Conservation (phyloP, 139 green algal species). For the Deuterostichococcus epilithicus region DNA sequence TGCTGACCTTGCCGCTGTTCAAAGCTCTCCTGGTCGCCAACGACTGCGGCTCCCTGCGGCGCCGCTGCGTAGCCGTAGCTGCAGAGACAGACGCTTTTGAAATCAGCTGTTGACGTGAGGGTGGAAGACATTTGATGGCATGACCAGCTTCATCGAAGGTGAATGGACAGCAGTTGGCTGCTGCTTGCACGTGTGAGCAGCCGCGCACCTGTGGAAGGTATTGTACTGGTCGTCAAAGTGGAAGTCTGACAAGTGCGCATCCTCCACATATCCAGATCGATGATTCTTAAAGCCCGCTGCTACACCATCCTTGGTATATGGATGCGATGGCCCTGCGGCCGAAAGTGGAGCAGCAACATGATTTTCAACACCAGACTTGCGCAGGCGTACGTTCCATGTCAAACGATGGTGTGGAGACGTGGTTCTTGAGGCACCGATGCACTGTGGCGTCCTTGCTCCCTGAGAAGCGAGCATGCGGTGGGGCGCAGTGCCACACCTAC, state of each 20-base stretch:
- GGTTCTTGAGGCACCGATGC: no score
- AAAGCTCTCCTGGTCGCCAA: constrained; percentile 37
- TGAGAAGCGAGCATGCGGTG: not conserved
- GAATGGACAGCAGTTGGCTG: constrained; percentile 10
- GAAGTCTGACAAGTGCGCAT: constrained; percentile 55
- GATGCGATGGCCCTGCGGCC: constrained; percentile 62
- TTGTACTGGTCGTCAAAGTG: constrained; percentile 91
- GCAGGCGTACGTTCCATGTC: no score
- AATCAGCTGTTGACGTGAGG: not conserved
- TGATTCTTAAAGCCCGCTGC: constrained; percentile 78
- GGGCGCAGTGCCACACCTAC: constrained; percentile 35
- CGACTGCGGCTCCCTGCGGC: constrained; percentile 24
- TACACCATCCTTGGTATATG: constrained; percentile 67
- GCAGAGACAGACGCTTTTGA: not conserved
- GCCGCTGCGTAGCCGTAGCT: constrained; percentile 39
- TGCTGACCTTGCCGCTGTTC: constrained; percentile 20
- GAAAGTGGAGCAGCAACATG: no score
- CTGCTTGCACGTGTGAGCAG: constrained; percentile 16
- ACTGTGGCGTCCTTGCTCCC: no score
- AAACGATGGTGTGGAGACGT: not conserved
- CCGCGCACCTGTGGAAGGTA: constrained; percentile 57
- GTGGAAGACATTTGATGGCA: no score
- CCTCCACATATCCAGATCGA: constrained; percentile 73
- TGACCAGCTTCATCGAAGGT: no score
- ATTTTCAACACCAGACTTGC: no score